These are phyloP conservation scores for Remersonia thermophila DNA, from an alignment of 2,329 filamentous ascomycete genomes.

Conservation along the genomic window DNA sequence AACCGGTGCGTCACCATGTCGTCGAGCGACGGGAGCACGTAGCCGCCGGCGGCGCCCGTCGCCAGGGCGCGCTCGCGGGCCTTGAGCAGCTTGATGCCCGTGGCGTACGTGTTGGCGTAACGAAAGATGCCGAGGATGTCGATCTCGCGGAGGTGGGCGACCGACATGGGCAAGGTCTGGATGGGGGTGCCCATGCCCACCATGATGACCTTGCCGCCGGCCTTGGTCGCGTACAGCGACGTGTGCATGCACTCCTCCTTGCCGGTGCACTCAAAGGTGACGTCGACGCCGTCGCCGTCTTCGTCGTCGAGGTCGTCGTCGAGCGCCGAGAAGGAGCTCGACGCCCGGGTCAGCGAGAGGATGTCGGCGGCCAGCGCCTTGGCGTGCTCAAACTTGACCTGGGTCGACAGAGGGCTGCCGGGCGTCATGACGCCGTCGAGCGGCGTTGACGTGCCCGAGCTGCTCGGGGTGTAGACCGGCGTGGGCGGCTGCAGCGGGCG, in stretches of 20 bases:
- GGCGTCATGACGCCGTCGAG: constrained; percentile 31
- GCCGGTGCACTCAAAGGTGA: constrained; percentile 66
- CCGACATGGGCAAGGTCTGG: constrained; percentile 58
- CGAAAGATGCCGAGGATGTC: constrained; percentile 70
- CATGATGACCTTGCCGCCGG: constrained; percentile 62
- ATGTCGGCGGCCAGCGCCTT: constrained; percentile 38
- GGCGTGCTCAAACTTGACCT: constrained; percentile 38
- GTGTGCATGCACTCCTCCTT: constrained; percentile 65
- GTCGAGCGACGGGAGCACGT: constrained; percentile 49
- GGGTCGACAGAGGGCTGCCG: constrained; percentile 32
- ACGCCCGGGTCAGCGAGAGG: constrained; percentile 27
- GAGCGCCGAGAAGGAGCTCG: constrained; percentile 15
- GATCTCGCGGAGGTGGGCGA: constrained; percentile 61
- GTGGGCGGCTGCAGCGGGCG: constrained; percentile 30
- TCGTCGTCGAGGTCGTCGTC: constrained; percentile 34
- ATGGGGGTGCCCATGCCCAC: constrained; percentile 71
- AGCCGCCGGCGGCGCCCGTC: constrained; percentile 19
- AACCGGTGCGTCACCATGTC: constrained; percentile 65
- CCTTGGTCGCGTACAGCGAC: constrained; percentile 56
- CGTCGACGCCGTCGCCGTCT: constrained; percentile 49
- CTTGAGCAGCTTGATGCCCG: constrained; percentile 52
- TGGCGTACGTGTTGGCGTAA: constrained; percentile 64
- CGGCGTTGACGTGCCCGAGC: constrained; percentile 38
- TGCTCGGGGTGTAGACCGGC: constrained; percentile 30
- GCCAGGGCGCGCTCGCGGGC: constrained; percentile 28